Conservation (phyloP, 495 filamentous ascomycete species). For the Penicillium pancosmium region DNA sequence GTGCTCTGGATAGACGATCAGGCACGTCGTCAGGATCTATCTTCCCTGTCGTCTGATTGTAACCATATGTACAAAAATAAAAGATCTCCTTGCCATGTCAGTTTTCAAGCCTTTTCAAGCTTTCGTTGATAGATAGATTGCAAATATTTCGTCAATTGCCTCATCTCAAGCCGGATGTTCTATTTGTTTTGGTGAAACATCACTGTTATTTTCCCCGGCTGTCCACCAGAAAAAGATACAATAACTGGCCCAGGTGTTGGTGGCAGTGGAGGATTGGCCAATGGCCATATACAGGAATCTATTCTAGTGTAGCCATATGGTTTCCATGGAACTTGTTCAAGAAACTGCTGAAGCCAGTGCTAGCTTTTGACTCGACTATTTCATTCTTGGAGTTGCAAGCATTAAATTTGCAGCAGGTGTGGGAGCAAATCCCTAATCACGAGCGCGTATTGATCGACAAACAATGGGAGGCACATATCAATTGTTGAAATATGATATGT, state of each 20-base stretch:
- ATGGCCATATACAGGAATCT: slow-evolving; percentile 57
- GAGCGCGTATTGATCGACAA: neutral
- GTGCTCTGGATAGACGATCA: too few relatives aligned
- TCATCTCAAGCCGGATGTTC: slow-evolving; percentile 61
- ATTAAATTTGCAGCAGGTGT: neutral
- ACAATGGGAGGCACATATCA: neutral
- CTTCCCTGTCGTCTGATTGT: too few relatives aligned
- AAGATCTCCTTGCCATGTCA: too few relatives aligned
- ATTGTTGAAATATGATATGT: too few relatives aligned
- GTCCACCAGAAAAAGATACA: slow-evolving; percentile 56
- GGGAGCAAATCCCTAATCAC: neutral
- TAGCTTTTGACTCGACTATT: slow-evolving; percentile 1
- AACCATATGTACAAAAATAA: too few relatives aligned
- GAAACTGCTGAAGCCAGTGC: slow-evolving; percentile 1
- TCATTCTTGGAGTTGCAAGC: neutral
- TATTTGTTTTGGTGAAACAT: slow-evolving; percentile 72
- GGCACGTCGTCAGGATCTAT: too few relatives aligned
- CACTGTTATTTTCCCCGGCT: slow-evolving; percentile 51
- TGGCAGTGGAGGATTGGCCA: slow-evolving; percentile 63
- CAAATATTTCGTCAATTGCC: slow-evolving; percentile 58
- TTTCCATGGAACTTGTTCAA: slow-evolving; percentile 7
- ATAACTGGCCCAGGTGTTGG: slow-evolving; percentile 62
- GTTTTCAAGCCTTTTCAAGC: too few relatives aligned
- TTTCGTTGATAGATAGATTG: too few relatives aligned
- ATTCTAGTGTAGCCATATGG: slow-evolving; percentile 8